Base-by-base conservation (phyloP, 768 basidiomycete genomes). In the Russula vinacea region DNA sequence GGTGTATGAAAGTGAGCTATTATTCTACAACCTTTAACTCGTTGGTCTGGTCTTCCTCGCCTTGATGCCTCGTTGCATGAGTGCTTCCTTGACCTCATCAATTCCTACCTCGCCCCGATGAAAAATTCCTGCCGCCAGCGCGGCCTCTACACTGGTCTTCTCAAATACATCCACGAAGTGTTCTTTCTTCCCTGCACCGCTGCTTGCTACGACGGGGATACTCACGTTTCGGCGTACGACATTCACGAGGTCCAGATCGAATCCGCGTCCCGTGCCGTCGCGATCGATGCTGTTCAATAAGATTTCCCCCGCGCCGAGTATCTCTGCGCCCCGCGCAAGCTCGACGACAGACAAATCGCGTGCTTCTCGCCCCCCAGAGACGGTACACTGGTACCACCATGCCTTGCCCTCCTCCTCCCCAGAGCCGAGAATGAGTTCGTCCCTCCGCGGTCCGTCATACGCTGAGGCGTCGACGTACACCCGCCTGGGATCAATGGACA, bases 351-450 rank as follows among this genome's bases (percentile, higher is more conserved):
- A 97, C 37, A 99, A 76, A 40, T 85, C 85, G 14, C 94, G 85
- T 26, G 79, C 68, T 73, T 94, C 90, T 35, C 97, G 86, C 16
- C 97, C 97, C 44, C 97, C 96, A 1, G 88, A 90, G 53, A 98
- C 90, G 13, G 97, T 98, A 75, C 97, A 98, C 73, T 95, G 94
- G 75, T 99, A 99, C 97, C 96, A 98, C 94, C 97, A 98, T 49
- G 86, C 88, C 72, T 84, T 87, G 49, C 84, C 87, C 58, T 80
- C 77, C 67, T 89, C 89, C 62, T 79, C 77, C 3, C 76, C 73
- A 60, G 73, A 75, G 40, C 77, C 79, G 39, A 71, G 68, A 32
- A 92, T 74, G 24, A 92, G 74, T 72, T 92, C 90, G 33, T 78
- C 75, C 68, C 74, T 79, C 76, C 87, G 86, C 10, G 87, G 85